Percentiles rank a stretch among this genome's conserved stretches.
These are phyloP conservation scores for Daldinia concentrica DNA, from an alignment of 495 filamentous ascomycete genomes.

Conservation along the genomic window DNA sequence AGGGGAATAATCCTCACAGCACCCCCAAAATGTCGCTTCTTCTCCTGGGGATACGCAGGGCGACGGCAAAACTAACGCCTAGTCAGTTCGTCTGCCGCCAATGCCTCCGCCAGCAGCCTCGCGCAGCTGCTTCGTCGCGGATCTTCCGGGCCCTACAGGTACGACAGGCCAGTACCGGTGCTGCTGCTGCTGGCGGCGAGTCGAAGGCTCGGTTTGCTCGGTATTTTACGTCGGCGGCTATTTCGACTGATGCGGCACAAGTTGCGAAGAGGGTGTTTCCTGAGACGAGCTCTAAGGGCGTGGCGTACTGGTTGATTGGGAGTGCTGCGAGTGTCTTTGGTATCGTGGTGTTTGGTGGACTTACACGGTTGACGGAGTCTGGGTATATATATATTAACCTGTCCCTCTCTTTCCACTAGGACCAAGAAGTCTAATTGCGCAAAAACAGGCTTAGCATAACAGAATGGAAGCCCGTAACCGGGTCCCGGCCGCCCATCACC, in stretches of 20 bases:
- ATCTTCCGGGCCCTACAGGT: slow-evolving; percentile 39
- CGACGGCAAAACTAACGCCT: slow-evolving; percentile 62
- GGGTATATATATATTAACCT: slow-evolving; percentile 66
- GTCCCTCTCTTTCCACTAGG: neutral
- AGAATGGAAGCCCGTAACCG: slow-evolving; percentile 98
- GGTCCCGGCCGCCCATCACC: slow-evolving; percentile 84
- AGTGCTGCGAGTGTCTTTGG: slow-evolving; percentile 94
- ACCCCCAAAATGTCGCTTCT: slow-evolving; percentile 55
- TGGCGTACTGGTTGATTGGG: slow-evolving; percentile 92
- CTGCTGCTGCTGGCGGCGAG: neutral
- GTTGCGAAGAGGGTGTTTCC: slow-evolving; percentile 64
- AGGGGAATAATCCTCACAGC: slow-evolving; percentile 13
- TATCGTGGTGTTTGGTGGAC: slow-evolving; percentile 92
- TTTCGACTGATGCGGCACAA: slow-evolving; percentile 34
- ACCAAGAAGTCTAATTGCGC: slow-evolving; percentile 24
- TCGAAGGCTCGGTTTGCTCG: slow-evolving; percentile 36
- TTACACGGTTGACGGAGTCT: slow-evolving; percentile 94
- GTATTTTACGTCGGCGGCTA: slow-evolving; percentile 55
- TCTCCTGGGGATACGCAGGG: slow-evolving; percentile 61
- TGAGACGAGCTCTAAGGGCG: slow-evolving; percentile 71
- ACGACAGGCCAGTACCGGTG: slow-evolving; percentile 16
- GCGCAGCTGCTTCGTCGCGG: slow-evolving; percentile 39
- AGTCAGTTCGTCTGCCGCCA: slow-evolving; percentile 70
- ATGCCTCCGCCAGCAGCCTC: slow-evolving; percentile 61
- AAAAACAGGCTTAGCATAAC: slow-evolving; percentile 86